Evolutionary conservation across 192 early-diverging fungal genomes (phyloP).

Genomic region (Gamsiella multidivaricata): DNA sequence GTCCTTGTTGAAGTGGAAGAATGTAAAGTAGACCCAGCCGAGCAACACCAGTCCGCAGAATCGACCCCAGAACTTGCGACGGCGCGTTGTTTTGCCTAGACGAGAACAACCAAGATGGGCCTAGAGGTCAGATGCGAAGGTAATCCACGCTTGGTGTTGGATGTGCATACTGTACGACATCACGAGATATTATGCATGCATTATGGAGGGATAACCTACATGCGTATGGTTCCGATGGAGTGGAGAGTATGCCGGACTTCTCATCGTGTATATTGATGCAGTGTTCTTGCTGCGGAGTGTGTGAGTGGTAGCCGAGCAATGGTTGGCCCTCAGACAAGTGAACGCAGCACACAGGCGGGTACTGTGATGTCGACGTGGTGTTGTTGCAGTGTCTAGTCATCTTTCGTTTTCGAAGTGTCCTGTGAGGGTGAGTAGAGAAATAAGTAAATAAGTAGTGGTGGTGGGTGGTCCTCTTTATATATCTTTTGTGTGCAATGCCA

Average conservation of each 20-base stretch:
- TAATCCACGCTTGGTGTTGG: no score
- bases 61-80: constrained; percentile 1
- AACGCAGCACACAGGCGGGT: constrained; percentile 27
- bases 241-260: neutral
- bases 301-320: constrained; percentile 29
- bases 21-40: neutral
- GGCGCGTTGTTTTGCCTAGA: neutral
- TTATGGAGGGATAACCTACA: neutral
- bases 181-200: no score
- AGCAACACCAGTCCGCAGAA: neutral
- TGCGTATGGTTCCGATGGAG: neutral
- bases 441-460: no score
- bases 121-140: neutral
- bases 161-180: no score
- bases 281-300: constrained; percentile 6
- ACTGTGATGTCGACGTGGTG: neutral
- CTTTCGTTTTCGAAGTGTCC: no score
- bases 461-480: no score
- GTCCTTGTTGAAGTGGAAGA: neutral
- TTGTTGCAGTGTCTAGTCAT: constrained; percentile 31
- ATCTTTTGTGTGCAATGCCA: no score
- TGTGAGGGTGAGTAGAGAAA: no score
- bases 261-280: constrained; percentile 10
- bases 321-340: constrained; percentile 15
- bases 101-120: no score